phyloP scores from a whole-genome alignment of 768 basidiomycete species.

The Amylocystis lapponica region DNA sequence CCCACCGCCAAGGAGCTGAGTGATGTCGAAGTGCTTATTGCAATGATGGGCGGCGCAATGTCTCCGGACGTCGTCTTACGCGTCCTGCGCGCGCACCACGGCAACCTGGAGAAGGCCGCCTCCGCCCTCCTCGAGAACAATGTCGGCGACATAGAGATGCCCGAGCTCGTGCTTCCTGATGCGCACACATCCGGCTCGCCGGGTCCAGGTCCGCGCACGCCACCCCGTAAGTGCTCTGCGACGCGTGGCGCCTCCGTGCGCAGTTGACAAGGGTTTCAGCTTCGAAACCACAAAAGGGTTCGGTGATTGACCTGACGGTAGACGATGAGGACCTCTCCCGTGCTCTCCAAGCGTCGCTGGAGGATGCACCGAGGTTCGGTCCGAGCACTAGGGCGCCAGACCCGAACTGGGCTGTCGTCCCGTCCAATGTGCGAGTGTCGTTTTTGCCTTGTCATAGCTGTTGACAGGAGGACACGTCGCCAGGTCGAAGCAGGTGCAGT shows the following conservation, averaged over 20 bases:
- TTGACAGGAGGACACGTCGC: conserved; percentile 10
- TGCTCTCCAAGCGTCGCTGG: conserved; percentile 50
- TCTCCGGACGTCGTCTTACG: conserved; percentile 44
- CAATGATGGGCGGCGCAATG: conserved; percentile 34
- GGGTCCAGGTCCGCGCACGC: conserved; percentile 18
- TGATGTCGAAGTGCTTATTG: conserved; percentile 27
- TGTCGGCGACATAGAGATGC: conserved; percentile 20
- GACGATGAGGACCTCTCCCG: conserved; percentile 51
- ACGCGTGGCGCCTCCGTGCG: neutral
- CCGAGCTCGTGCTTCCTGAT: too few relatives aligned
- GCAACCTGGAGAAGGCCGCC: conserved; percentile 39
- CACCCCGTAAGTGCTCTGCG: conserved; percentile 20
- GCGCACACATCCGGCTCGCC: conserved; percentile 2
- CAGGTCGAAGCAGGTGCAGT: conserved; percentile 29
- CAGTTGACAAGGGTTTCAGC: conserved; percentile 13
- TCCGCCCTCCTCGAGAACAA: conserved; percentile 26
- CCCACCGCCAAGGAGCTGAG: conserved; percentile 14
- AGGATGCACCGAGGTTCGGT: conserved; percentile 42
- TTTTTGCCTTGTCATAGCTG: neutral
- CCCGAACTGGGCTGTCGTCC: conserved; percentile 65
- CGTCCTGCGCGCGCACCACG: conserved; percentile 56
- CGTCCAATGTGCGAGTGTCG: conserved; percentile 50
- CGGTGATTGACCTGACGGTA: conserved; percentile 53
- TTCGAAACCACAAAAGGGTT: conserved; percentile 22
- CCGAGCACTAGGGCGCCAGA: conserved; percentile 58